Conservation (phyloP, 345 rosid genomes). For the Punica granatum region DNA sequence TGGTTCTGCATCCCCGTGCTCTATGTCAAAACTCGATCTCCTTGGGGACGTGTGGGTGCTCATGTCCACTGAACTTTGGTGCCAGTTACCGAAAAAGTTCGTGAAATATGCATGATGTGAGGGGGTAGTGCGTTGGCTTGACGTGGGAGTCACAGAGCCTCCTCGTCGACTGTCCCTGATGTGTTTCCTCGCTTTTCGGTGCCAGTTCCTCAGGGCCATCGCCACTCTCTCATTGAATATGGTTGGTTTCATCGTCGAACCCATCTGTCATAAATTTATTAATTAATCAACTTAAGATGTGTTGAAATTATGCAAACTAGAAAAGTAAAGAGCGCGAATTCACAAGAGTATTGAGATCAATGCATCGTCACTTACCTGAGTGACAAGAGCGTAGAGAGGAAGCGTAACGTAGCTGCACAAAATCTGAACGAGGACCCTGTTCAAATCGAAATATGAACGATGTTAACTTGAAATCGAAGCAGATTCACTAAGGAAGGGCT, state of each 20-base stretch:
- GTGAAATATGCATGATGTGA: constrained; percentile 42
- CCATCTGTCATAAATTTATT: constrained; percentile 49
- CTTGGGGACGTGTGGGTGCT: constrained; percentile 24
- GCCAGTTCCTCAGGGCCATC: constrained; percentile 67
- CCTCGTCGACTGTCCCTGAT: constrained; percentile 48
- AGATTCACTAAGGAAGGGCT: background rate
- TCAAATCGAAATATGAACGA: background rate
- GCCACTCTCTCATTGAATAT: constrained; percentile 72
- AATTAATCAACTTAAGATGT: background rate
- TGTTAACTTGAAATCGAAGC: background rate
- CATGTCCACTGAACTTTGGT: constrained; percentile 23
- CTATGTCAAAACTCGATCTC: constrained; percentile 20
- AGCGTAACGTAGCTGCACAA: constrained; percentile 93
- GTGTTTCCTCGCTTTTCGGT: constrained; percentile 56
- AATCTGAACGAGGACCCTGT: constrained; percentile 68
- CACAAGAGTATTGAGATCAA: background rate
- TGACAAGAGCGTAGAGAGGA: constrained; percentile 86
- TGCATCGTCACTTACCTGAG: constrained; percentile 34
- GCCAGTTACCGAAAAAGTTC: constrained; percentile 33
- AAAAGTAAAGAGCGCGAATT: background rate
- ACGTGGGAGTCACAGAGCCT: constrained; percentile 34
- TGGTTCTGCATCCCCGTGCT: constrained; percentile 19
- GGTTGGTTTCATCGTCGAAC: constrained; percentile 79
- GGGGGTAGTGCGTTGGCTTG: constrained; percentile 58
- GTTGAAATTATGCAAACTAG: background rate